A percentile compares a stretch with the other conserved stretches of the same genome.
These are phyloP conservation scores for Eutrema yunnanense DNA, from an alignment of 345 rosid species.

Conservation along the genomic window DNA sequence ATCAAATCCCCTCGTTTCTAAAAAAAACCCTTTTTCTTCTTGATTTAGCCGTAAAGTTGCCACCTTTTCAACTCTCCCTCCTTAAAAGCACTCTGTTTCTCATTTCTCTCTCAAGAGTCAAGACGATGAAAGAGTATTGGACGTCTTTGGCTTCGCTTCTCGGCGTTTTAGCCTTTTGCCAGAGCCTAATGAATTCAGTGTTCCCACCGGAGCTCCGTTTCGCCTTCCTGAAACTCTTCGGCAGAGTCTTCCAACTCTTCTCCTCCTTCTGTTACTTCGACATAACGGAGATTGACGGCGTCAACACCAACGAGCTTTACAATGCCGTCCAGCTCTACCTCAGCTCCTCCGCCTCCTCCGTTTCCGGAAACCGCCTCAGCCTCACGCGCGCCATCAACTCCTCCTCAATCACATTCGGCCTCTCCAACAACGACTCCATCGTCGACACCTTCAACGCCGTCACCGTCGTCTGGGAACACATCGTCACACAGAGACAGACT, in stretches of 20 bases:
- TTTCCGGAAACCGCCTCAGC: constrained; percentile 26
- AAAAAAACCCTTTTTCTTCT: not conserved
- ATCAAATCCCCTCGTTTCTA: constrained; percentile 9
- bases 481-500: constrained; percentile 11
- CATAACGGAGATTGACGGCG: constrained; percentile 86
- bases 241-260: constrained; percentile 12
- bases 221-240: not conserved
- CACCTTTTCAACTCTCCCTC: not conserved
- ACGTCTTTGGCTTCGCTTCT: constrained; percentile 18
- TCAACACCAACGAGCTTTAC: constrained; percentile 96
- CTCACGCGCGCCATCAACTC: constrained; percentile 23
- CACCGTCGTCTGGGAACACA: constrained; percentile 22
- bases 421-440: constrained; percentile 24
- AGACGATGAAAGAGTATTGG: constrained; percentile 21
- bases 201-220: constrained; percentile 24
- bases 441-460: constrained; percentile 9
- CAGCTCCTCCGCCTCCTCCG: constrained; percentile 47
- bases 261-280: constrained; percentile 65
- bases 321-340: constrained; percentile 88
- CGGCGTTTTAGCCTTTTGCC: constrained; percentile 22
- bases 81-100: not conserved
- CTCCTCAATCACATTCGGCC: constrained; percentile 16
- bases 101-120: not conserved
- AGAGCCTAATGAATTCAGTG: constrained; percentile 2
- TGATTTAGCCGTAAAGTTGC: constrained; percentile 9